Evolutionary conservation across 805 yeast genomes (phyloP).

Genomic region (Tetrapisispora iriomotensis): DNA sequence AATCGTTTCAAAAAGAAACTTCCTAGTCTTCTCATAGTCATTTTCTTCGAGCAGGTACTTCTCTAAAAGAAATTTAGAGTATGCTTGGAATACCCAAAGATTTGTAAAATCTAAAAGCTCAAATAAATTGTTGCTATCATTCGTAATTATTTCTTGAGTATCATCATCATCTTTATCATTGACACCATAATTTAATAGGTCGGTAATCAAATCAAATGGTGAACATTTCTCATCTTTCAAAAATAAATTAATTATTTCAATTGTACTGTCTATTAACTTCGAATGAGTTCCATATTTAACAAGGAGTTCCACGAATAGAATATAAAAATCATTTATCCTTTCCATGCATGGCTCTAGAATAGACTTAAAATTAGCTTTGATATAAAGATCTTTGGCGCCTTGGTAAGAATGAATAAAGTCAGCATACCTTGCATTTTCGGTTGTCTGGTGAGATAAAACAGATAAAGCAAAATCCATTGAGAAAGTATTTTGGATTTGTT

Average conservation of each 20-base stretch:
- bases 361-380: slow-evolving; percentile 13
- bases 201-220: slow-evolving; percentile 8
- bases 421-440: background rate
- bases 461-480: slow-evolving; percentile 12
- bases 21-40: background rate
- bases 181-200: slow-evolving; percentile 13
- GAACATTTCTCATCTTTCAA: slow-evolving; percentile 8
- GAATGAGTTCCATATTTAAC: slow-evolving; percentile 16
- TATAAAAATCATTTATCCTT: slow-evolving; percentile 7
- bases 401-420: slow-evolving; percentile 14
- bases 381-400: slow-evolving; percentile 16
- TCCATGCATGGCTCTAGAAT: slow-evolving; percentile 12
- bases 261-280: slow-evolving; percentile 6
- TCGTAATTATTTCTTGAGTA: slow-evolving; percentile 5
- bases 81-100: slow-evolving; percentile 25
- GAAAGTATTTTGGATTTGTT: slow-evolving; percentile 18
- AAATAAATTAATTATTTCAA: slow-evolving; percentile 8
- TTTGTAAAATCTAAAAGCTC: slow-evolving; percentile 22
- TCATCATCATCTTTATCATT: slow-evolving; percentile 5
- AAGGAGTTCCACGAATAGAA: slow-evolving; percentile 13
- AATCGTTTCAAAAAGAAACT: slow-evolving; percentile 17
- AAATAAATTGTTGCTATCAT: slow-evolving; percentile 7
- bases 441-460: slow-evolving; percentile 5
- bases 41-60: background rate
- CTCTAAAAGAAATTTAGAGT: slow-evolving; percentile 13